Evolutionary conservation across 169 alveolate species (phyloP), one percentile per base, ranked within the genome.

Genomic region (Perkinsus marinus): DNA sequence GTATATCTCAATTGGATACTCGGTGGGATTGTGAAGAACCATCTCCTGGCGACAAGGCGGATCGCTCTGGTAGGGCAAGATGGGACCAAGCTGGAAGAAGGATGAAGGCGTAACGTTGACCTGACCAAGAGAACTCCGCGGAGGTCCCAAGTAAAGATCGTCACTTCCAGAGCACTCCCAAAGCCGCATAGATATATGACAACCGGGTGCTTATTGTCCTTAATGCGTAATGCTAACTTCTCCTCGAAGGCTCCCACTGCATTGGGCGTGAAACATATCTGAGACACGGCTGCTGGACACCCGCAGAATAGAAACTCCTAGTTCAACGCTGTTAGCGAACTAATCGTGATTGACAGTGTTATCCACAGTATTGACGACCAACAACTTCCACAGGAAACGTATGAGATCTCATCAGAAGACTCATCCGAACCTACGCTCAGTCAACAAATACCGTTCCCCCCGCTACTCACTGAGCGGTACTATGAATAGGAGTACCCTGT

Each of bases 1-100:
- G 93, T 95, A 97, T 0, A 98, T 96, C 94, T 96, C 98, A 90
- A 97, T 96, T 43, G 98, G 95, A 37, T 96, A 93, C 41, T 95
- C 97, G 93, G 97, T 96, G 68, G 98, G 97, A 93, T 98, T 98
- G 92, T 94, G 95, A 89, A 97, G 93, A 69, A 38, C 90, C 39
- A 94, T 41, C 91, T 96, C 98, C 41, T 96, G 94, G 39, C 92
- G 91, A 90, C 92, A 41, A 9, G 95, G 93, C 90, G 97, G 96
- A 92, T 94, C 95, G 68, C 93, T 94, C 92, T 95, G 95, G 94
- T 97, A 97, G 43, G 99, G 98, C 90, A 97, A 95, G 68, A 96
- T 97, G 0, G 99, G 99, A 3, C 98, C 99, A 34, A 97, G 92
- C 90, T 89, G 89, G 89, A 39, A 39, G 47, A 43, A 93, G 94